Evolutionary conservation across 73 alveolate species (phyloP), one percentile per base, ranked within the genome.

Genomic region (Symbiodinium pilosum): DNA sequence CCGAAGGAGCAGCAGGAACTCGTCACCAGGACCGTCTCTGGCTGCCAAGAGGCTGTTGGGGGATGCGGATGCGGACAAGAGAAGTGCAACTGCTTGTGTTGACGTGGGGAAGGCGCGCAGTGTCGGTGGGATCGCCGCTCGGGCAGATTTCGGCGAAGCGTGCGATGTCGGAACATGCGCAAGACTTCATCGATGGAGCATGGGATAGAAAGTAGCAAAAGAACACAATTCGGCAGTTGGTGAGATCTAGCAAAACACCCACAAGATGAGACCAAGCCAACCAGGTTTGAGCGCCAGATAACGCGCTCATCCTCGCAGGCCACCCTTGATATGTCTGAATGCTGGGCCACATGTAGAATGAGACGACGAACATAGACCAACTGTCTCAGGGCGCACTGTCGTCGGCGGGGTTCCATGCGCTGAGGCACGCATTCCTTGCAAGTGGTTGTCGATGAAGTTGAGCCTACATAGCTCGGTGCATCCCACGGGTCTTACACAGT

Each of bases 361-460:
- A 47, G 59, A 47, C 59, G 21, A 9, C 59, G 59, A 14, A 6
- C 59, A 64, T 18, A 28, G 77, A 64, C 81, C 12, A 38, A 64
- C 81, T 8, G 34, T 30, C 12, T 18, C 81, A 64, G 81, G 81
- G 81, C 39, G 81, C 81, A 0, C 81, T 64, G 24, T 64, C 81
- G 81, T 64, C 81, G 30, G 81, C 81, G 24, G 81, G 81, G 14
- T 64, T 64, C 81, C 81, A 64, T 28, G 81, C 81, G 39, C 81
- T 64, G 81, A 64, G 81, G 81, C 81, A n/a, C n/a, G n/a, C n/a
- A n/a, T n/a, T n/a, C n/a, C n/a, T n/a, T n/a, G n/a, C n/a, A n/a
- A n/a, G n/a, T n/a, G n/a, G n/a, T n/a, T n/a, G n/a, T n/a, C n/a
- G n/a, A n/a, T n/a, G n/a, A n/a, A n/a, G n/a, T n/a, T n/a, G n/a